Conservation (phyloP, 2,329 filamentous ascomycete genomes). For the Albophoma yamanashiensis region DNA sequence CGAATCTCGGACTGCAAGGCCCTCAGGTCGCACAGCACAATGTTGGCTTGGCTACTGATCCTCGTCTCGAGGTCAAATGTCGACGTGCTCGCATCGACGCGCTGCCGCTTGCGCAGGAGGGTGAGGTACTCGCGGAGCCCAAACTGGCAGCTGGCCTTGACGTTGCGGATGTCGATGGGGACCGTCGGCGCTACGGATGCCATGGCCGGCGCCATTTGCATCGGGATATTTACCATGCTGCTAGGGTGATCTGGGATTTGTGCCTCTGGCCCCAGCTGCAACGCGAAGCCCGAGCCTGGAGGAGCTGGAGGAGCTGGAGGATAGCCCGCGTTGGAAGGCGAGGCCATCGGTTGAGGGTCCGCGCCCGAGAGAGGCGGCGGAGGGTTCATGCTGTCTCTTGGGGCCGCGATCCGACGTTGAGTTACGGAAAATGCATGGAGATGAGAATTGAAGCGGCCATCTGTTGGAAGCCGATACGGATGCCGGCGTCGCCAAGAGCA, state of each 20-base stretch:
- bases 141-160: conserved; percentile 23
- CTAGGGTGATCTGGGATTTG: conserved; percentile 12
- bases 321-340: conserved; percentile 7
- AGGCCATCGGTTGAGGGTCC: conserved; percentile 8
- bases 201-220: conserved; percentile 4
- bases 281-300: conserved; percentile 6
- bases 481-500: background rate
- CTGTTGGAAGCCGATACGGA: background rate
- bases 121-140: conserved; percentile 24
- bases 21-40: conserved; percentile 33
- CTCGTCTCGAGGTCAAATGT: conserved; percentile 29
- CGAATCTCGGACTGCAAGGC: conserved; percentile 32
- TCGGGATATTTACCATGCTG: conserved; percentile 8
- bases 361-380: background rate
- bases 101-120: conserved; percentile 18
- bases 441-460: background rate
- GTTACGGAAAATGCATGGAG: background rate
- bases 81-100: conserved; percentile 16
- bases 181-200: conserved; percentile 11
- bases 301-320: conserved; percentile 9
- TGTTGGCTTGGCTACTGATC: conserved; percentile 28
- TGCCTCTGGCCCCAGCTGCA: conserved; percentile 9
- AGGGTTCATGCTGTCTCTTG: background rate
- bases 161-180: conserved; percentile 14
- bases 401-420: background rate